Evolutionary conservation across 2,329 filamentous ascomycete species (phyloP).

Genomic region (Aspergillus eucalypticola): DNA sequence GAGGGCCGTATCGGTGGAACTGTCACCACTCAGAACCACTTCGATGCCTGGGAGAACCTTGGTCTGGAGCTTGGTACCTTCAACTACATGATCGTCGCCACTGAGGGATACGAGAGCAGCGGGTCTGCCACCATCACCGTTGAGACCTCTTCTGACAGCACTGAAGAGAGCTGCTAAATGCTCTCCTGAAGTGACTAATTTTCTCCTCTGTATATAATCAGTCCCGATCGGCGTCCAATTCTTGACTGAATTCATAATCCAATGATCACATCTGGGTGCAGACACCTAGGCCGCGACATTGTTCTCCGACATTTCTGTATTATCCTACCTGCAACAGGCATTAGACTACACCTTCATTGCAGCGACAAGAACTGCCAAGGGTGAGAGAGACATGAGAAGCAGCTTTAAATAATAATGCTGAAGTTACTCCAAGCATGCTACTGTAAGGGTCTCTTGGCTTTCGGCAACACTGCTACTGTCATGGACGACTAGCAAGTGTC

Average conservation of each 20-base stretch:
- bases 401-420: too few species aligned
- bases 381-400: too few species aligned
- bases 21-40: conserved; percentile 40
- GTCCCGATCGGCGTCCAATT: neutral
- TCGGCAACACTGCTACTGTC: too few species aligned
- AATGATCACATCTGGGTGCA: too few species aligned
- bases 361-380: too few species aligned
- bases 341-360: too few species aligned
- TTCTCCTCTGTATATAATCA: neutral
- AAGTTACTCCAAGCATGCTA: too few species aligned
- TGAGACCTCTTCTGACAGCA: neutral
- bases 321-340: too few species aligned
- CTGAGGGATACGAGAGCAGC: conserved; percentile 46
- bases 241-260: neutral
- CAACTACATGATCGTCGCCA: conserved; percentile 45
- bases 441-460: too few species aligned
- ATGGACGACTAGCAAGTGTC: too few species aligned
- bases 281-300: neutral
- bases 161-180: conserved; percentile 1
- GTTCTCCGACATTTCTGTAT: neutral
- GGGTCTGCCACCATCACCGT: conserved; percentile 41
- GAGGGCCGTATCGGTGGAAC: conserved; percentile 38
- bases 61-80: conserved; percentile 34
- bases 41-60: conserved; percentile 36
- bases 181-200: neutral